Evolutionary conservation across 1,139 yeast species (phyloP), one percentile per base, ranked within the genome.

Genomic region (Candida sojae): DNA sequence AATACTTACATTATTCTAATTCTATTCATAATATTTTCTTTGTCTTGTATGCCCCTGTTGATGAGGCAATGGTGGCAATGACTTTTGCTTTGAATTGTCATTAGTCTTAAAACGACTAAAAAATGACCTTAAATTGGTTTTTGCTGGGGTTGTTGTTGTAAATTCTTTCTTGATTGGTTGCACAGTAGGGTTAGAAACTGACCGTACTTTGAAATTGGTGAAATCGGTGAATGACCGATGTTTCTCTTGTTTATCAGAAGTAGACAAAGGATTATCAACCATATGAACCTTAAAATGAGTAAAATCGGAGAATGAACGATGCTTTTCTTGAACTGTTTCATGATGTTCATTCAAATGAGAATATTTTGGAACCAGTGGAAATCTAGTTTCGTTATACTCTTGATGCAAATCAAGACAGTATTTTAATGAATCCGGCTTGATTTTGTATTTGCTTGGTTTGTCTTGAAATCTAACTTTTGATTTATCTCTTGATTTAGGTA

Each of bases 351-450:
- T 5, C 4, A 12, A 1, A 21, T 31, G 36, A 23, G 43, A 21
- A 40, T 31, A 5, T 21, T 40, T 40, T 6, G 43, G 43, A 23
- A 40, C 43, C 43, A 40, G 38, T 8, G 55, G 55, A 49, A 64
- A 73, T 45, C 71, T 59, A n/a, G 73, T 62, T 38, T 54, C 59
- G n/a, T 53, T 55, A 52, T 73, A 74, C 39, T 69, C 67, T n/a
- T 57, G 61, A 3, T 66, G 64, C 7, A 58, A 42, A 52, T 73
- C 79, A 17, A 73, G 61, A 51, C 73, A 64, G 47, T 53, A 67
- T 46, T 69, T 65, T 46, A 62, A 65, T 0, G 75, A 74, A 12
- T 68, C 54, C 48, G 64, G 67, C 45, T 67, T 56, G 3, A 67
- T 65, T 38, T 54, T 50, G 4, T 57, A 43, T 17, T 35, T 30